Percentiles rank a stretch among this genome's conserved stretches.
phyloP scores from a whole-genome alignment of 306 rosid genomes.

The Rosa persica region DNA sequence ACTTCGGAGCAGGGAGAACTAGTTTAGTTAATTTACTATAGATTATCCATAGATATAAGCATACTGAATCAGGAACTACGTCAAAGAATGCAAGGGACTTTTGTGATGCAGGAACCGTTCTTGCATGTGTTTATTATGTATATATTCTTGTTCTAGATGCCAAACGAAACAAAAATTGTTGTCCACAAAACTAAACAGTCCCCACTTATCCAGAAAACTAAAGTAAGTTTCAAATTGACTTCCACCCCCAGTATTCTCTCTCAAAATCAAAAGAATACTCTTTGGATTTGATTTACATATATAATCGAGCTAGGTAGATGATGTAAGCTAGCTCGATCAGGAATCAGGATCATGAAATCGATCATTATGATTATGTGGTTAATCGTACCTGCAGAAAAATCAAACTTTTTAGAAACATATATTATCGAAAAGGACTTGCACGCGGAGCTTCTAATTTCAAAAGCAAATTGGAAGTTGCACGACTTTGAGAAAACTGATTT shows the following conservation, averaged over 20 bases:
- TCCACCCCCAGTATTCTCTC: background rate
- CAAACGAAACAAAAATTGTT: background rate
- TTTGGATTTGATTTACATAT: too few species aligned
- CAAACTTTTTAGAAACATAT: too few species aligned
- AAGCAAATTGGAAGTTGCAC: too few species aligned
- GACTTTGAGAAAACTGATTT: too few species aligned
- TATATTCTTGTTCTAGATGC: background rate
- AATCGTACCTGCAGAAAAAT: too few species aligned
- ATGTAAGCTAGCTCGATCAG: background rate
- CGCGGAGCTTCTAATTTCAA: too few species aligned
- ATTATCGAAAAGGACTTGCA: too few species aligned
- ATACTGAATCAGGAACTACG: background rate
- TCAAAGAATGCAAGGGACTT: background rate
- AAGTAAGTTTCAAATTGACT: background rate
- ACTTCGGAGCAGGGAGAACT: background rate
- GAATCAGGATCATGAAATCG: too few species aligned
- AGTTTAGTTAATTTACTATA: background rate
- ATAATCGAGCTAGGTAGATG: background rate
- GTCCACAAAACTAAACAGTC: background rate
- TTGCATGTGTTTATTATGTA: background rate
- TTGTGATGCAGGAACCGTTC: too few species aligned
- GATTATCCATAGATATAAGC: background rate
- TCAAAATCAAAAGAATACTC: too few species aligned
- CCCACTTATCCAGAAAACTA: background rate
- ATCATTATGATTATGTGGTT: too few species aligned